These are phyloP conservation scores for Dianthus caryophyllus DNA, from an alignment of 148 eudicot species.

Conservation along the genomic window DNA sequence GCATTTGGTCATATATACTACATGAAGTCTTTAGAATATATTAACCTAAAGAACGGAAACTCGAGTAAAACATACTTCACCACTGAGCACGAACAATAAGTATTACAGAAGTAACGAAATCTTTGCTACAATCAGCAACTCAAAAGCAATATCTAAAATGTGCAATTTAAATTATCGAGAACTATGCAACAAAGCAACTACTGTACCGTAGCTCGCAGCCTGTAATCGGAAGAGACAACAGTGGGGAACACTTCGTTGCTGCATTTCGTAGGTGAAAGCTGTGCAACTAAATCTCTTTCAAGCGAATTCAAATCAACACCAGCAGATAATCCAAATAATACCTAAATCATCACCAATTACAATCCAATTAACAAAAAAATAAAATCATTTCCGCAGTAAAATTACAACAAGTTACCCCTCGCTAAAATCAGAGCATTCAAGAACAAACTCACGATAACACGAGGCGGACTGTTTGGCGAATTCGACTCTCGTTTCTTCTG, in stretches of 20 bases:
- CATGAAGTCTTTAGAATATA: background rate
- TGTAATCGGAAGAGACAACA: slow-evolving; percentile 65
- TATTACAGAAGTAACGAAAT: background rate
- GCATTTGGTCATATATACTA: background rate
- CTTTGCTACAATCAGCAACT: background rate
- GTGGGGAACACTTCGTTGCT: slow-evolving; percentile 41
- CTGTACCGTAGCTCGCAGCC: slow-evolving; percentile 68
- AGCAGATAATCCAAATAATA: slow-evolving; percentile 77
- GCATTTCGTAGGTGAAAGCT: slow-evolving; percentile 36
- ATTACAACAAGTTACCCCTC: background rate
- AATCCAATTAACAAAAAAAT: slow-evolving; percentile 12
- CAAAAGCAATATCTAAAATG: slow-evolving; percentile 1
- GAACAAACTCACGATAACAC: slow-evolving; percentile 61
- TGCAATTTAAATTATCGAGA: background rate
- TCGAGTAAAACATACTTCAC: background rate
- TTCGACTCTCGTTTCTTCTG: slow-evolving; percentile 66
- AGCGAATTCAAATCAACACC: slow-evolving; percentile 52
- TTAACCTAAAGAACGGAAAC: background rate
- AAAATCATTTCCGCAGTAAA: no score
- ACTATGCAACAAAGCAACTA: background rate
- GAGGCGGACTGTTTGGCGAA: slow-evolving; percentile 75
- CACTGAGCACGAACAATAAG: background rate
- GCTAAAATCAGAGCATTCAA: background rate
- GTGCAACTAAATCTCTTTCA: slow-evolving; percentile 51
- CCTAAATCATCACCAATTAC: slow-evolving; percentile 41